Conservation (phyloP, 805 yeast species). For the Starmerella davenportii region DNA sequence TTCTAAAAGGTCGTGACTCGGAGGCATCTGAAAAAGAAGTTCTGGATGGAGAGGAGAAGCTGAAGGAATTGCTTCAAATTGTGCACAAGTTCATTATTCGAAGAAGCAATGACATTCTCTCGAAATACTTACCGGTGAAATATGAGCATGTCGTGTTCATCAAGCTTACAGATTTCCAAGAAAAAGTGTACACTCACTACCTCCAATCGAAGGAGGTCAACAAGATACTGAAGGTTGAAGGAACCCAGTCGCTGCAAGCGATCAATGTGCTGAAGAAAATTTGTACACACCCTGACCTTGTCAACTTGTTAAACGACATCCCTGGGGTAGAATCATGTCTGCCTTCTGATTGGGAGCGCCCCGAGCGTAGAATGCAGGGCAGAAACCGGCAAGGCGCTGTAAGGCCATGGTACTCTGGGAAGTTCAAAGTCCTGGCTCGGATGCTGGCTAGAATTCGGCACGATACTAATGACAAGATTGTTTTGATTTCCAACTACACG, state of each 20-base stretch:
- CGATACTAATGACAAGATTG: constrained; percentile 89
- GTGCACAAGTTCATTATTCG: constrained; percentile 85
- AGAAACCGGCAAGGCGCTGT: constrained; percentile 49
- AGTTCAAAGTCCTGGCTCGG: constrained; percentile 66
- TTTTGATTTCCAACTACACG: constrained; percentile 83
- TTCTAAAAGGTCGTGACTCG: constrained; percentile 76
- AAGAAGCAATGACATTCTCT: constrained; percentile 83
- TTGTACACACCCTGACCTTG: constrained; percentile 83
- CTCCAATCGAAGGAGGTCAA: constrained; percentile 63
- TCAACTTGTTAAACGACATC: constrained; percentile 61
- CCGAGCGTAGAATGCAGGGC: constrained; percentile 21
- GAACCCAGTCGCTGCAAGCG: constrained; percentile 74
- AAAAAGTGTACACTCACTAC: constrained; percentile 49
- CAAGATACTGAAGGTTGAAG: constrained; percentile 34
- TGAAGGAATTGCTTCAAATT: constrained; percentile 49
- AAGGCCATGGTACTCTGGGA: constrained; percentile 71
- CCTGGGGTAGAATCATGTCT: constrained; percentile 40
- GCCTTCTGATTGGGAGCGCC: constrained; percentile 56
- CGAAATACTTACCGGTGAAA: constrained; percentile 87
- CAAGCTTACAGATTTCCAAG: constrained; percentile 62
- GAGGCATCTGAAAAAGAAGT: constrained; percentile 69
- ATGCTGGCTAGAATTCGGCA: constrained; percentile 57
- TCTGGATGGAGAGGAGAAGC: constrained; percentile 45
- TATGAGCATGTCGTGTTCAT: constrained; percentile 95
- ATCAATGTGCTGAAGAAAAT: constrained; percentile 76